Conservation (phyloP, 371 early-diverging fungal species). For the Rhizopus delemar region DNA sequence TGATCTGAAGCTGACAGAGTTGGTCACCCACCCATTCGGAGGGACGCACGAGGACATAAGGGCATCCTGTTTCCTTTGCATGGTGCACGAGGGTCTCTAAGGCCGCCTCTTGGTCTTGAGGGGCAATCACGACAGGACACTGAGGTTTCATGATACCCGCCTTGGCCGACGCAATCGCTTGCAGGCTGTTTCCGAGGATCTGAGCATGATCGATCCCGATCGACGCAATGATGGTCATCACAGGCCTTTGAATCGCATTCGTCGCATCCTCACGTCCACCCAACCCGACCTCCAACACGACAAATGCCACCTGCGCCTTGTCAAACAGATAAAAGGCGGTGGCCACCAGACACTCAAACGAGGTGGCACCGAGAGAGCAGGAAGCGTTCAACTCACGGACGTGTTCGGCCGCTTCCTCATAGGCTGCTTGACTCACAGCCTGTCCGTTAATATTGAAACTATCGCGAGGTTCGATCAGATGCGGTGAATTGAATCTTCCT, state of each 20-base stretch:
- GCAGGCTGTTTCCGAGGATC: conserved; percentile 67
- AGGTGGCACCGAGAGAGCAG: conserved; percentile 28
- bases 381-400: conserved; percentile 30
- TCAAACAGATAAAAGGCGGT: conserved; percentile 62
- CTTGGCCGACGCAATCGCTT: conserved; percentile 74
- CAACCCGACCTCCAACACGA: conserved; percentile 81
- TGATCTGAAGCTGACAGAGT: conserved; percentile 8
- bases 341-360: conserved; percentile 70
- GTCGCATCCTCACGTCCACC: conserved; percentile 85
- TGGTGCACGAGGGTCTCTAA: conserved; percentile 32
- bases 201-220: conserved; percentile 78
- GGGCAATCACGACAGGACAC: conserved; percentile 55
- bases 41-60: conserved; percentile 22
- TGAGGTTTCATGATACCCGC: conserved; percentile 71
- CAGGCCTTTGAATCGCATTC: conserved; percentile 63
- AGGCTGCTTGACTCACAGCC: conserved; percentile 42
- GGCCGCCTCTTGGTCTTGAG: conserved; percentile 48
- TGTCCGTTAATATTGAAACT: conserved; percentile 59
- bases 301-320: conserved; percentile 57
- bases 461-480: conserved; percentile 70
- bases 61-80: conserved; percentile 39
- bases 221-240: conserved; percentile 60
- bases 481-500: conserved; percentile 81
- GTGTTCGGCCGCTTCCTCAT: conserved; percentile 36
- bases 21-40: conserved; percentile 17